Percentiles rank a stretch among this genome's conserved stretches.
Conservation (phyloP, 140 eudicot species). For the Stevia rebaudiana region DNA sequence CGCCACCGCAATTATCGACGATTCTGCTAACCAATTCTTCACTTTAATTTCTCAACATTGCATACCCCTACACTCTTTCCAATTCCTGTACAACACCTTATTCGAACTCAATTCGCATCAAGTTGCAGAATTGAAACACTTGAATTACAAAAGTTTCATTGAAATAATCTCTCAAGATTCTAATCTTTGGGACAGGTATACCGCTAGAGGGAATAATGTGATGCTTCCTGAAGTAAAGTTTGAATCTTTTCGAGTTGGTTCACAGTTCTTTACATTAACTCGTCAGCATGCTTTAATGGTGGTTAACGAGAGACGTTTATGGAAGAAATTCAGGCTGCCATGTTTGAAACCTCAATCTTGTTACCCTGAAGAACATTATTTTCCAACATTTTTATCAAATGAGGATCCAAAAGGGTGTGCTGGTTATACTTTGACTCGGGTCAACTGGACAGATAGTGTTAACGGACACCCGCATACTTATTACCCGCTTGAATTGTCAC, state of each 20-base stretch:
- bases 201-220: constrained; percentile 63
- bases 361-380: constrained; percentile 94
- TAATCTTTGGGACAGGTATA: constrained; percentile 59
- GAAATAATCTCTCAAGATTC: constrained; percentile 54
- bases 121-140: constrained; percentile 16
- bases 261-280: constrained; percentile 64
- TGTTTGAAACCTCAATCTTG: constrained; percentile 57
- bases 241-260: constrained; percentile 60
- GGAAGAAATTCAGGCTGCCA: constrained; percentile 75
- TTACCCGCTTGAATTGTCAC: constrained; percentile 52
- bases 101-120: constrained; percentile 31
- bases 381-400: constrained; percentile 69
- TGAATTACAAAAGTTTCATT: constrained; percentile 51
- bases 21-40: constrained; percentile 50
- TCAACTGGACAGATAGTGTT: constrained; percentile 77
- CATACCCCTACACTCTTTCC: constrained; percentile 67
- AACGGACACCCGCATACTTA: constrained; percentile 85
- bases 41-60: constrained; percentile 72
- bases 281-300: constrained; percentile 55
- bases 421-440: constrained; percentile 61
- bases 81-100: constrained; percentile 39
- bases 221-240: constrained; percentile 78
- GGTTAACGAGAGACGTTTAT: constrained; percentile 51
- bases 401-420: constrained; percentile 66
- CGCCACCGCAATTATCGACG: constrained; percentile 70